phyloP scores from a whole-genome alignment of 805 yeast genomes.

The Monosporozyma unispora region DNA sequence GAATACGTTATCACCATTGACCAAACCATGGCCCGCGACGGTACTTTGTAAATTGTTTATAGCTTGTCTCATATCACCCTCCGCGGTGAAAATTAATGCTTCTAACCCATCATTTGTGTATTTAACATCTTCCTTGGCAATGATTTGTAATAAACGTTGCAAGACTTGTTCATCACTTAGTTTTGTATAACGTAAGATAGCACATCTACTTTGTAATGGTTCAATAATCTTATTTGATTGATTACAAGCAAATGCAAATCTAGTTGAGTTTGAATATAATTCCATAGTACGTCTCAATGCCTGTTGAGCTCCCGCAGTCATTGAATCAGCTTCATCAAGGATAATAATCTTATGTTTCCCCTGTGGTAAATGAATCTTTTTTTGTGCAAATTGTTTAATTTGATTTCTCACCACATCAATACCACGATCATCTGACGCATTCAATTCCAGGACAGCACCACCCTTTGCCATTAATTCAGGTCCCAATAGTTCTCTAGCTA shows the following conservation, averaged over 20 bases:
- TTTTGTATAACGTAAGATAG: slow-evolving; percentile 77
- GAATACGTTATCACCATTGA: slow-evolving; percentile 87
- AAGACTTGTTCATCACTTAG: slow-evolving; percentile 80
- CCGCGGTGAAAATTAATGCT: slow-evolving; percentile 89
- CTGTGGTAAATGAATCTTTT: slow-evolving; percentile 75
- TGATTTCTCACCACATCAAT: slow-evolving; percentile 91
- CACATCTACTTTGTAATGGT: slow-evolving; percentile 94
- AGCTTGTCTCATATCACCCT: slow-evolving; percentile 99
- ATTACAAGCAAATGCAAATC: slow-evolving; percentile 98
- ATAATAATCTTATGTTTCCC: slow-evolving; percentile 91
- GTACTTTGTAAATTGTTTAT: slow-evolving; percentile 90
- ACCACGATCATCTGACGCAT: slow-evolving; percentile 96
- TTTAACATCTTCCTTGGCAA: slow-evolving; percentile 60
- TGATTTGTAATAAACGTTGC: slow-evolving; percentile 62
- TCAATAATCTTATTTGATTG: slow-evolving; percentile 91
- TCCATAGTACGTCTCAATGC: slow-evolving; percentile 94
- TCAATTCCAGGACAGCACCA: slow-evolving; percentile 85
- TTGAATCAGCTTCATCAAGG: slow-evolving; percentile 90
- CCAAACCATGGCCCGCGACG: slow-evolving; percentile 85
- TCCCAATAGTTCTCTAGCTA: slow-evolving; percentile 78
- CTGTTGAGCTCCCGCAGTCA: slow-evolving; percentile 96
- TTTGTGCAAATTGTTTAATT: slow-evolving; percentile 93
- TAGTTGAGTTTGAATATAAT: slow-evolving; percentile 84
- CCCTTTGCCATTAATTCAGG: slow-evolving; percentile 41
- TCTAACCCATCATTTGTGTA: slow-evolving; percentile 84